These are phyloP conservation scores for Aspergillus niger DNA, from an alignment of 2,329 filamentous ascomycete genomes.

Conservation along the genomic window DNA sequence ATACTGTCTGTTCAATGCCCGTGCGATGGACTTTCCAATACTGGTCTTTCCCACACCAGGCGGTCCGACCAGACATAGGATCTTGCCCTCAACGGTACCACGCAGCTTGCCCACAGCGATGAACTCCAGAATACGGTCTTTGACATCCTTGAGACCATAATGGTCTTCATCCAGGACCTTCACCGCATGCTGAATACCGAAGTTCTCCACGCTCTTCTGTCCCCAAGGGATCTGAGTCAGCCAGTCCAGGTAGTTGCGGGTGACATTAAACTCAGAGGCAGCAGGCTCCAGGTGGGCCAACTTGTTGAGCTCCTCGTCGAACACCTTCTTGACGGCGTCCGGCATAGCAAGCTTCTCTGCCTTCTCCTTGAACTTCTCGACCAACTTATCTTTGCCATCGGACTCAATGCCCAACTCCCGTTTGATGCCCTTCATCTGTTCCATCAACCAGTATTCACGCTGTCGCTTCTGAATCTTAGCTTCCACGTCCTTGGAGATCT, in stretches of 20 bases:
- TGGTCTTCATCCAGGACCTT: constrained; percentile 93
- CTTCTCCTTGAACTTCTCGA: constrained; percentile 97
- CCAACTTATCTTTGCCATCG: constrained; percentile 96
- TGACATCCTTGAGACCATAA: constrained; percentile 95
- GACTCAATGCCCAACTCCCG: constrained; percentile 94
- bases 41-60: constrained; percentile 98
- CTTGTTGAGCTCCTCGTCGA: constrained; percentile 98
- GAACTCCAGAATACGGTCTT: constrained; percentile 96
- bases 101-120: constrained; percentile 97
- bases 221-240: constrained; percentile 98
- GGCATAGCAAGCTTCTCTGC: constrained; percentile 93
- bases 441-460: constrained; percentile 97
- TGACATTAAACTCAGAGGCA: constrained; percentile 98
- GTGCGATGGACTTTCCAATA: constrained; percentile 96
- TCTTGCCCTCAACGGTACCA: constrained; percentile 97
- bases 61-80: constrained; percentile 94
- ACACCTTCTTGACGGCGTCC: constrained; percentile 93
- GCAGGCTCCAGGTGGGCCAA: constrained; percentile 91
- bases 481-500: constrained; percentile 97
- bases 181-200: constrained; percentile 88
- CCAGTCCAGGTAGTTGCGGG: constrained; percentile 97
- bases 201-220: constrained; percentile 92
- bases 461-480: constrained; percentile 96
- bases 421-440: constrained; percentile 98
- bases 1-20: constrained; percentile 92